Conservation (phyloP, 164 flowering plant species). For the Magnolia changhungtana region DNA sequence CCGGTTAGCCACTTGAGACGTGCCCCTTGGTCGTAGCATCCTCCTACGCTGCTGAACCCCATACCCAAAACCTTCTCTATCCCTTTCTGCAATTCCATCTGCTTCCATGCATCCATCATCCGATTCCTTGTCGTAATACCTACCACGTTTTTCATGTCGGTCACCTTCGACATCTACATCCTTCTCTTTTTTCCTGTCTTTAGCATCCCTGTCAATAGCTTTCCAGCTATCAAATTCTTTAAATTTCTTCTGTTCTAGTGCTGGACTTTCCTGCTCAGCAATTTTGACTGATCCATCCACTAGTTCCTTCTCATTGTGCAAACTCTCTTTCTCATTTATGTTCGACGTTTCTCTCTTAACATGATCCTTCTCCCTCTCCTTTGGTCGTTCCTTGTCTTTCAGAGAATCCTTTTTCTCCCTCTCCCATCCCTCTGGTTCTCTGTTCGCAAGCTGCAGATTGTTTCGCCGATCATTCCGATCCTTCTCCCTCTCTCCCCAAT, state of each 20-base stretch:
- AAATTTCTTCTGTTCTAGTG: constrained; percentile 53
- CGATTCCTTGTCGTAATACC: constrained; percentile 57
- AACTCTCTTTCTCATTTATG: constrained; percentile 50
- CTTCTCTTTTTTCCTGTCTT: constrained; percentile 63
- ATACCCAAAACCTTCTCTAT: constrained; percentile 60
- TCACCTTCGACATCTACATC: constrained; percentile 68
- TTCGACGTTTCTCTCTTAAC: constrained; percentile 54
- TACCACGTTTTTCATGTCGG: constrained; percentile 57
- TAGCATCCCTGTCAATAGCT: constrained; percentile 54
- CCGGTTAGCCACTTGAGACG: constrained; percentile 63
- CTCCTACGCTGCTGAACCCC: constrained; percentile 85
- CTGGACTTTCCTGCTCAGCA: constrained; percentile 48
- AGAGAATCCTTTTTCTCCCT: constrained; percentile 59
- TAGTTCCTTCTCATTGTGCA: constrained; percentile 46
- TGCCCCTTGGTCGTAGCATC: constrained; percentile 84
- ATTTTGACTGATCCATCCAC: constrained; percentile 43
- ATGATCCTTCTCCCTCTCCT: constrained; percentile 61
- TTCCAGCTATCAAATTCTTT: constrained; percentile 62
- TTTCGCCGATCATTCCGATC: constrained; percentile 64
- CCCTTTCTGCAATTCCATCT: constrained; percentile 65
- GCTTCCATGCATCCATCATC: constrained; percentile 71
- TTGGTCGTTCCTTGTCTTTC: constrained; percentile 63
- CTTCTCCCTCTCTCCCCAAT: constrained; percentile 77
- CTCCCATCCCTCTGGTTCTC: constrained; percentile 56
- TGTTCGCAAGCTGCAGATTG: constrained; percentile 36